phyloP scores from a whole-genome alignment of 177 flowering plant genomes.

The Vitis hybrid region DNA sequence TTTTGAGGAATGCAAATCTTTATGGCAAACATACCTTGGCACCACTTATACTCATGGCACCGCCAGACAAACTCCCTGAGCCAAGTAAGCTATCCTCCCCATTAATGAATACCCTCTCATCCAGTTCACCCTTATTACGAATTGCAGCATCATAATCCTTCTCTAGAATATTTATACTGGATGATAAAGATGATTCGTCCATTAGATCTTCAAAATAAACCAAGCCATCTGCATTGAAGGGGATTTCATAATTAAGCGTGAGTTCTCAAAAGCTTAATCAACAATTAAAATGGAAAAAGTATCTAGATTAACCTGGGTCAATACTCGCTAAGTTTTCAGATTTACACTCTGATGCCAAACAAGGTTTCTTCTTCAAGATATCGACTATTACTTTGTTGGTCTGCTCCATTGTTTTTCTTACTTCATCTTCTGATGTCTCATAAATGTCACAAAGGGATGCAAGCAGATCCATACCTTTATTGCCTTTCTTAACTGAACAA shows the following conservation, averaged over 20 bases:
- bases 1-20: not conserved
- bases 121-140: constrained; percentile 67
- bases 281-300: not conserved
- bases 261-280: not conserved
- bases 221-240: constrained; percentile 72
- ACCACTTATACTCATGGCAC: constrained; percentile 53
- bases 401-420: constrained; percentile 68
- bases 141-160: constrained; percentile 77
- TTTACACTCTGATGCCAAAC: constrained; percentile 61
- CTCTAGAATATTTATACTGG: constrained; percentile 60
- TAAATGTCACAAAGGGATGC: constrained; percentile 81
- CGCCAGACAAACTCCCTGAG: constrained; percentile 82
- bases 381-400: constrained; percentile 66
- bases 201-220: constrained; percentile 73
- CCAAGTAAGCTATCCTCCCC: constrained; percentile 87
- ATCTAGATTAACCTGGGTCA: constrained; percentile 51
- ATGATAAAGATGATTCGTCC: constrained; percentile 63
- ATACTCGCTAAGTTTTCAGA: constrained; percentile 51
- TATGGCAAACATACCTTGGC: constrained; percentile 53
- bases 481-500: constrained; percentile 62
- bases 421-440: constrained; percentile 86
- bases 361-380: constrained; percentile 61
- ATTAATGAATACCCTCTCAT: constrained; percentile 79
- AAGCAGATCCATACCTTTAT: constrained; percentile 68
- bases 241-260: not conserved